These are phyloP conservation scores for Aethionema arabicum DNA, from an alignment of 345 rosid genomes.

Conservation along the genomic window DNA sequence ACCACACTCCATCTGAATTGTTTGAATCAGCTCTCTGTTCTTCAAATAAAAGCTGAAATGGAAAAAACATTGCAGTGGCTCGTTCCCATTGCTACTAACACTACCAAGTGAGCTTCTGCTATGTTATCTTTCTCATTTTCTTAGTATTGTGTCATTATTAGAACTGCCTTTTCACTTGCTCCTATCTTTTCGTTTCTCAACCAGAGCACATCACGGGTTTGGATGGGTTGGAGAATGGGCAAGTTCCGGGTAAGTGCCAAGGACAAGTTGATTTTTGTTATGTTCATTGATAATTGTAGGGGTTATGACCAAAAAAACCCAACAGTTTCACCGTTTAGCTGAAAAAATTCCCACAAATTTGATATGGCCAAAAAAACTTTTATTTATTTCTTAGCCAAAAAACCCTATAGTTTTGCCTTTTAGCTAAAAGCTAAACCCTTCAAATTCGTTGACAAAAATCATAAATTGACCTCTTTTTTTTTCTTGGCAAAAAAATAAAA, in stretches of 20 bases:
- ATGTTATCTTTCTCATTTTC: conserved; percentile 6
- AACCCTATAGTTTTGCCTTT: no score
- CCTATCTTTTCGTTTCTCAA: conserved; percentile 26
- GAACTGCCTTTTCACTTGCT: background rate
- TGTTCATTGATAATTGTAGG: no score
- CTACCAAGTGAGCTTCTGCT: conserved; percentile 65
- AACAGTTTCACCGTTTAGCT: no score
- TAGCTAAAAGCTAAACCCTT: no score
- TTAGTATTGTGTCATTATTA: conserved; percentile 5
- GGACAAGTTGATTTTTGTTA: conserved; percentile 8
- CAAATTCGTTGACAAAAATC: no score
- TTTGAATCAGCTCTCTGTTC: conserved; percentile 57
- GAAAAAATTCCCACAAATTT: no score
- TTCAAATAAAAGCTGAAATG: conserved; percentile 91
- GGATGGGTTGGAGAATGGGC: conserved; percentile 99
- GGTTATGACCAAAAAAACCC: no score
- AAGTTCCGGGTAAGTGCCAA: conserved; percentile 71
- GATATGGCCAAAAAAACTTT: no score
- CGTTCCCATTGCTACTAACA: conserved; percentile 86
- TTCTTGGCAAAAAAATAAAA: no score
- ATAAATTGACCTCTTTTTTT: no score
- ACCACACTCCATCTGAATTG: conserved; percentile 20
- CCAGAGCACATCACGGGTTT: conserved; percentile 97
- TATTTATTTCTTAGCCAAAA: no score
- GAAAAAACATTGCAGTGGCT: conserved; percentile 96